Base-by-base conservation (phyloP, 257 asterid species). In the Voacanga thouarsii region DNA sequence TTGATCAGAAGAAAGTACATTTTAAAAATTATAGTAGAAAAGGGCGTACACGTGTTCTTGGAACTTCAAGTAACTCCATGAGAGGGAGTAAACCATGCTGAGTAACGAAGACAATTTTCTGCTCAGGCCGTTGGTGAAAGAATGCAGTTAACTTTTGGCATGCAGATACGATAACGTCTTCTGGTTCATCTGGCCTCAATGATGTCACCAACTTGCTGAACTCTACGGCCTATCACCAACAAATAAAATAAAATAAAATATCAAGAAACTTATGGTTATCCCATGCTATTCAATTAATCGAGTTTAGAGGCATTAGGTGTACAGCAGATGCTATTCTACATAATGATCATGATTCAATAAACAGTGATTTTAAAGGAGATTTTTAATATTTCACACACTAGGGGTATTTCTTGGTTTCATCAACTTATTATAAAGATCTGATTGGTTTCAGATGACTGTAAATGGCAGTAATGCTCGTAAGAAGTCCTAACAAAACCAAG, bases 71-170 rank as follows among this genome's bases (percentile, higher is more conserved):
- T 77, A 96, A 90, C 74, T 93, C 99, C 97, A 89, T 89, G 45
- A 96, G 85, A 81, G 98, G 97, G 81, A 93, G 97, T 71, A 96
- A 90, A 81, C 99, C 98, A 75, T 93, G 99, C 85, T 96, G 98
- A 74, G 94, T 92, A 69, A 93, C 90, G 85, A 93, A 96, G 79
- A 89, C 96, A 83, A 86, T 84, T 84, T 93, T 96, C 92, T 93
- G 97, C 74, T 93, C 98, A 26, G 99, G 97, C 82, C 97, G 89
- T 79, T 87, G 96, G 75, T 81, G 94, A 84, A 96, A 93, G 89
- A 92, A 93, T 39, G 87, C 72, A 70, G 89, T 88, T 87, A 96
- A 85, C 88, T 92, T 96, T 89, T 94, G 98, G 89, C 99, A 93
- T 76, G 97, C 86, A 72, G 98, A 86, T 51, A 92, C 94, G 56